A percentile compares a stretch with the other conserved stretches of the same genome.
These are phyloP conservation scores for Podochytrium sp. DNA, from an alignment of 192 early-diverging fungal species.

Conservation along the genomic window DNA sequence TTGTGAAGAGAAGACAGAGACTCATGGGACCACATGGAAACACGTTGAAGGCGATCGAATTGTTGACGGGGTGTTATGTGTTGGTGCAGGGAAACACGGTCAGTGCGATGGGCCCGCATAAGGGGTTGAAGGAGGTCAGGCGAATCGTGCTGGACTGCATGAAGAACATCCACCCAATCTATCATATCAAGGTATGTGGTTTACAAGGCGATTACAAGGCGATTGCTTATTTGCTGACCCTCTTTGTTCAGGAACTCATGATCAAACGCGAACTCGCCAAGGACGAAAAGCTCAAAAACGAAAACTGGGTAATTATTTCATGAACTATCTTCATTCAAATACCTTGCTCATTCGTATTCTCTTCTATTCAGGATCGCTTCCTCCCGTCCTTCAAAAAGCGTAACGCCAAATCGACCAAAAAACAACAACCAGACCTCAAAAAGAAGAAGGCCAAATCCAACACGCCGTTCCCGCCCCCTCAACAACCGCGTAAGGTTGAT, in stretches of 20 bases:
- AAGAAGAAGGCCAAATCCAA: constrained; percentile 88
- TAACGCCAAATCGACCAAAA: constrained; percentile 88
- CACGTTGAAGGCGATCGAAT: constrained; percentile 79
- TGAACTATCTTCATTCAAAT: not conserved
- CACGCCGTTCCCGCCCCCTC: constrained; percentile 90
- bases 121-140: constrained; percentile 85
- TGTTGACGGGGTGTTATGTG: constrained; percentile 93
- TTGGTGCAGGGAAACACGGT: constrained; percentile 99
- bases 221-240: not conserved
- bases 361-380: constrained; percentile 73
- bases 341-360: not conserved
- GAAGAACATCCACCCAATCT: constrained; percentile 98
- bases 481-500: constrained; percentile 82
- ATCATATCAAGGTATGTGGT: constrained; percentile 90
- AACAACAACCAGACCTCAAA: constrained; percentile 79
- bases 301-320: constrained; percentile 70
- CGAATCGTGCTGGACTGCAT: constrained; percentile 95
- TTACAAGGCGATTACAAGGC: not conserved
- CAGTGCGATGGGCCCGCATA: constrained; percentile 88
- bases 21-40: constrained; percentile 77
- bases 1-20: constrained; percentile 94
- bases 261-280: constrained; percentile 97
- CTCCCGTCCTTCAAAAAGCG: constrained; percentile 95
- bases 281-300: constrained; percentile 89
- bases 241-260: constrained; percentile 82